Evolutionary conservation across 2,329 filamentous ascomycete genomes (phyloP).

Genomic region (Penicillium concentricum): DNA sequence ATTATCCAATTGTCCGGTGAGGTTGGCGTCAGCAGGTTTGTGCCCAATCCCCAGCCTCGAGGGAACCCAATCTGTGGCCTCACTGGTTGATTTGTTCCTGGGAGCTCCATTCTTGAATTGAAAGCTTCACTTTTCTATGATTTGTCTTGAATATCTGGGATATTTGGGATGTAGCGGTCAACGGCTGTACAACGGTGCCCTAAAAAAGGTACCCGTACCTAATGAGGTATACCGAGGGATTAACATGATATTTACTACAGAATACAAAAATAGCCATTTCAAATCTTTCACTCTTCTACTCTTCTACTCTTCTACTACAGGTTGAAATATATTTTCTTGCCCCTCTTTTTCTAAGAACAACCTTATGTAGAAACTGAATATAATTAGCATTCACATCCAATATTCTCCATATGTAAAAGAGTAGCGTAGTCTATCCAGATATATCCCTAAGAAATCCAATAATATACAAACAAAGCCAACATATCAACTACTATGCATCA

Average conservation of each 20-base stretch:
- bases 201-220: not conserved
- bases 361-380: not conserved
- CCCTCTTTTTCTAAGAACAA: not conserved
- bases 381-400: not conserved
- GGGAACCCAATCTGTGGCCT: conserved; percentile 25
- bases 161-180: conserved; percentile 10
- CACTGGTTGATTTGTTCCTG: conserved; percentile 11
- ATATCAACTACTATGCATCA: conserved; percentile 52
- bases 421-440: not conserved
- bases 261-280: not conserved
- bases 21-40: conserved; percentile 12
- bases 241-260: not conserved
- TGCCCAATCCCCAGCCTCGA: conserved; percentile 27
- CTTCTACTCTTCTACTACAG: not conserved
- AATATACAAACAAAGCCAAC: not conserved
- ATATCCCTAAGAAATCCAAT: not conserved
- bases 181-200: not conserved
- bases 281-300: too few species aligned
- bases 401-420: not conserved
- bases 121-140: conserved; percentile 23
- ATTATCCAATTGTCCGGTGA: conserved; percentile 8
- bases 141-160: not conserved
- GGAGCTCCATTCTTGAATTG: conserved; percentile 2
- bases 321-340: not conserved
- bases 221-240: not conserved